phyloP scores from a whole-genome alignment of 2,329 filamentous ascomycete species.

The Zymoseptoria crescenta region DNA sequence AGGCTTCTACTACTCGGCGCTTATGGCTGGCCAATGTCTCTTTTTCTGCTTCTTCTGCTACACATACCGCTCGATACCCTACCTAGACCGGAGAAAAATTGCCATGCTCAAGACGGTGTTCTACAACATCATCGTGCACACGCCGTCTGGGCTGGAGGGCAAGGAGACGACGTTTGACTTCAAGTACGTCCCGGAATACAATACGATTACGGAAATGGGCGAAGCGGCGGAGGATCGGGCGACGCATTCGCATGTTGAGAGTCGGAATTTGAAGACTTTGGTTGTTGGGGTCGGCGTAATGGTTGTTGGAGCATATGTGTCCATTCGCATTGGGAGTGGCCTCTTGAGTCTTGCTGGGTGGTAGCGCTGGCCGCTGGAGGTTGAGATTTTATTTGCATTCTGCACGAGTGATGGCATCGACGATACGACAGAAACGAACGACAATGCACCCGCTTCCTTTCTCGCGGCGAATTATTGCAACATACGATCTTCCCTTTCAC shows the following conservation, averaged over 20 bases:
- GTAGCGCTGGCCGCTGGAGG: neutral
- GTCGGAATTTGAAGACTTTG: conserved; percentile 41
- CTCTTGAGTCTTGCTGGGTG: conserved; percentile 13
- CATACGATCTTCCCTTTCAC: too few species aligned
- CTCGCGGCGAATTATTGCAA: too few species aligned
- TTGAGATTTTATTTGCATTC: neutral
- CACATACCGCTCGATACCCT: conserved; percentile 42
- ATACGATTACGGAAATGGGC: conserved; percentile 42
- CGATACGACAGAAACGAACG: neutral
- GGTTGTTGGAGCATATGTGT: conserved; percentile 15
- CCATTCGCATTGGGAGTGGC: conserved; percentile 14
- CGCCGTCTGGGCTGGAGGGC: conserved; percentile 55
- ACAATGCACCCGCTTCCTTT: neutral
- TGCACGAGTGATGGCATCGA: neutral
- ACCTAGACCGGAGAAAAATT: conserved; percentile 47
- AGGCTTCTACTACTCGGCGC: conserved; percentile 48
- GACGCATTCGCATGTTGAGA: conserved; percentile 36
- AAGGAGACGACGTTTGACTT: conserved; percentile 59
- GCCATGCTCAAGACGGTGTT: conserved; percentile 45
- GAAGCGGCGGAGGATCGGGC: conserved; percentile 35
- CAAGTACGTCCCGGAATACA: conserved; percentile 36
- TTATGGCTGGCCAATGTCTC: conserved; percentile 59
- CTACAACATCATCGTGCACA: conserved; percentile 55
- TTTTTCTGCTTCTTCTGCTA: conserved; percentile 54
- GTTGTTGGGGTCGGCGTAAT: conserved; percentile 30